Evolutionary conservation across 768 basidiomycete genomes (phyloP), one percentile per base, ranked within the genome.

Genomic region (Sarcodon sp.): DNA sequence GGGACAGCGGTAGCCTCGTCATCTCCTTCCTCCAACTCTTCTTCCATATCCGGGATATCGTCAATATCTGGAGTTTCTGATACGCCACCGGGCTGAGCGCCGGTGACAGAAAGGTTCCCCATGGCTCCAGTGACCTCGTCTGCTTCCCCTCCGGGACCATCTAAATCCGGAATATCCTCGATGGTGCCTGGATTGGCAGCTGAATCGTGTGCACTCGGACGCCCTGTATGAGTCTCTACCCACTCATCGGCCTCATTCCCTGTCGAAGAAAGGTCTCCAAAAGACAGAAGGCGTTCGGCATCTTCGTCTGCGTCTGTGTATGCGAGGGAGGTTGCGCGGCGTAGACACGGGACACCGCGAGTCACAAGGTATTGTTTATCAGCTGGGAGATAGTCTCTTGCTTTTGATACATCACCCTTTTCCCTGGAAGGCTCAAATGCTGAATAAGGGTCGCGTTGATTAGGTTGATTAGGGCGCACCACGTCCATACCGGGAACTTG

Each of bases 11-110:
- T 82, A 9, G 88, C 90, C 54, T 89, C 91, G 50, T 97, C 93
- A 33, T 79, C 86, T 9, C 77, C 91, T 56, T 85, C 93, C 54
- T 84, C 83, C 35, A 93, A 72, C 53, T 79, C 77, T n/a, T 91
- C 92, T 62, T 96, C 92, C 90, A 99, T 96, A 68, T 98, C 96
- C 4, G 96, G 96, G 48, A 98, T 98, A 64, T 97, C 92, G 61
- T 94, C 92, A 56, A 97, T 72, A 70, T 97, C 83, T 27, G 91
- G 90, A n/a, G 84, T 89, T 52, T 82, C 83, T 16, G 54, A 58
- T 18, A 53, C 55, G 16, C 41, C 47, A 18, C 62, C 62, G 31
- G 53, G 57, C 39, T 61, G 62, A 21, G 59, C 63, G 3, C 59
- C 64, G 9, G 65, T 53, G 11, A 65, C 49, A 16, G 57, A 56